Base-by-base conservation (phyloP, 2,329 filamentous ascomycete species). In the Cladosporium halotolerans region DNA sequence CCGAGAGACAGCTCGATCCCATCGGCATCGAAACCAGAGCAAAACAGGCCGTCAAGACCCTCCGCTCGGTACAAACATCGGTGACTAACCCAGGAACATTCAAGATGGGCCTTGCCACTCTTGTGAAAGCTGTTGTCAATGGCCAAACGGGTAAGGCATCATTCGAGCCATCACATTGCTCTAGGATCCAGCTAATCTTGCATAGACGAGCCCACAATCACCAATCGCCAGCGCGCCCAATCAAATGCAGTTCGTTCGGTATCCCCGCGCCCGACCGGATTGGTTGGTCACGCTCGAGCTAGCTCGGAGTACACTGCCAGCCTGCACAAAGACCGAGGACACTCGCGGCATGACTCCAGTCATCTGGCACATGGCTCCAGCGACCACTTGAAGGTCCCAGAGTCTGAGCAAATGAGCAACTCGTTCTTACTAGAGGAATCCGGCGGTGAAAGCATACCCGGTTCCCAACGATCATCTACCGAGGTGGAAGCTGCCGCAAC, bases 11-110 rank as follows among this genome's bases (percentile, higher is more conserved):
- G 66, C 77, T 95, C 53, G 83, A 92, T 64, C 80, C 85, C 11
- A 77, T 82, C 28, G 79, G 74, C 52, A 78, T 93, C 54, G 84
- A 88, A 63, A 72, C 79, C 45, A 76, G 80, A 59, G 88, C 86
- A 38, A 76, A 72, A 58, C 66, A 70, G 61, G 79, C 85, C 55
- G 79, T 85, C 13, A 86, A 82, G 61, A 79, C 70, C 39, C 64
- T 92, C 57, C 81, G 83, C 57, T 82, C 85, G 51, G 86, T 89
- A 66, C 85, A 87, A 66, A 85, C 87, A 28, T 89, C 89, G 5
- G 74, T 80, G 41, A 81, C 82, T 54, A 81, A 80, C 33, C 81
- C 86, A 4, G 86, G 90, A 62, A 85, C 81, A 57, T 84, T 88
- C 60, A 84, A 86, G 65, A 80, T 82, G 63, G 91, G 88, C 66